Base-by-base conservation (phyloP, 1,139 yeast genomes). In the Pichia sp. region DNA sequence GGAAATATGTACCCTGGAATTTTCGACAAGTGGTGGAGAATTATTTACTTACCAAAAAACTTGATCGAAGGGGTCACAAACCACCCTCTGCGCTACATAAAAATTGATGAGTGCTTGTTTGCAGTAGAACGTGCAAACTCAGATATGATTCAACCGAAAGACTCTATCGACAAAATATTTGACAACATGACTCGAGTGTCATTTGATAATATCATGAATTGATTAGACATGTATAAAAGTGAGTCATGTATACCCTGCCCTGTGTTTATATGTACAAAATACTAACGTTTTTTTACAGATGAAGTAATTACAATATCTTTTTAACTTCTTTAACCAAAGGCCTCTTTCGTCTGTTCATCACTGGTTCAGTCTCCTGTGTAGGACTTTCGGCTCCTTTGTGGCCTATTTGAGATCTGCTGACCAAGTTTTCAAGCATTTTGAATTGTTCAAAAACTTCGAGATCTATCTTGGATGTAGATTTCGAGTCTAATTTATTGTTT, bases 11-110 rank as follows among this genome's bases (percentile, higher is more conserved):
- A 79, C 60, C 82, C 82, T 3, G 78, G 79, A 2, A 70, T 81
- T 2, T 74, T 74, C 58, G 85, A 80, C 61, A 78, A 76, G 52
- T 81, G 85, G 85, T 71, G 72, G 55, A 72, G 79, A 53, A 80
- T 80, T 1, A 82, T 79, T 57, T 82, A 79, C 59, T 75, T 79
- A 10, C 68, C 68, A 3, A 50, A 49, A 28, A 36, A 51, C 9
- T 54, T 64, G 31, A 49, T 63, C 13, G 55, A 55, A 3, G 46
- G 46, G 3, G 42, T 48, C 1, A 73, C 74, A 50, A 55, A 64
- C 9, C 72, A 71, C 53, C 48, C 57, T 1, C 59, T 81, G 37
- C 54, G 63, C 46, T 80, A 78, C 58, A 69, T 81, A 23, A 71
- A 79, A 55, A 73, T 81, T 22, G 70, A 70, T 53, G 66, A 63